phyloP scores from a whole-genome alignment of 768 basidiomycete species.

The Lactarius indigo region DNA sequence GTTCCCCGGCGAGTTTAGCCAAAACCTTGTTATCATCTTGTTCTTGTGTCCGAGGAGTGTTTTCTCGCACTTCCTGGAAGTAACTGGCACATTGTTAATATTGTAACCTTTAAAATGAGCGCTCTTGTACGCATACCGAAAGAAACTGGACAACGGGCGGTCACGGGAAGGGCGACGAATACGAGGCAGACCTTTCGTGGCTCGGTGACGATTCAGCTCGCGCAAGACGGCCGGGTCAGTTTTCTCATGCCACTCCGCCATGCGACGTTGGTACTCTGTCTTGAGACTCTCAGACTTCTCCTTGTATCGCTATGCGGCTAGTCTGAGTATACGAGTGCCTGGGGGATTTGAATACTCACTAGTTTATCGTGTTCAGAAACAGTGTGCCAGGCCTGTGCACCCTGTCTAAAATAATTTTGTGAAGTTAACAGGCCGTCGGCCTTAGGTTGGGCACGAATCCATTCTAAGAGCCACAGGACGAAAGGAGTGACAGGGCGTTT shows the following conservation, averaged over 20 bases:
- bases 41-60: constrained; percentile 3
- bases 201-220: constrained; percentile 19
- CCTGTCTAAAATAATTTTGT: neutral
- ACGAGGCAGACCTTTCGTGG: neutral
- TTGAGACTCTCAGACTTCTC: neutral
- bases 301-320: constrained; percentile 1
- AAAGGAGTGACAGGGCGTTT: neutral
- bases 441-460: constrained; percentile 10
- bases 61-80: neutral
- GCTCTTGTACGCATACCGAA: constrained; percentile 9
- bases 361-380: constrained; percentile 21
- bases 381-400: neutral
- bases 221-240: constrained; percentile 8
- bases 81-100: constrained; percentile 2
- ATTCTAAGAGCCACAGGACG: neutral
- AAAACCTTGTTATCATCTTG: neutral
- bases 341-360: neutral
- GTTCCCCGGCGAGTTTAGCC: neutral
- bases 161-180: neutral
- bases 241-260: constrained; percentile 14
- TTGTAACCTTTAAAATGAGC: neutral
- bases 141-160: neutral
- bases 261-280: neutral
- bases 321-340: neutral
- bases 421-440: accelerated